Percentiles rank a stretch among this genome's conserved stretches.
Evolutionary conservation across 805 yeast species (phyloP).

Genomic region (Saitoella complicata): DNA sequence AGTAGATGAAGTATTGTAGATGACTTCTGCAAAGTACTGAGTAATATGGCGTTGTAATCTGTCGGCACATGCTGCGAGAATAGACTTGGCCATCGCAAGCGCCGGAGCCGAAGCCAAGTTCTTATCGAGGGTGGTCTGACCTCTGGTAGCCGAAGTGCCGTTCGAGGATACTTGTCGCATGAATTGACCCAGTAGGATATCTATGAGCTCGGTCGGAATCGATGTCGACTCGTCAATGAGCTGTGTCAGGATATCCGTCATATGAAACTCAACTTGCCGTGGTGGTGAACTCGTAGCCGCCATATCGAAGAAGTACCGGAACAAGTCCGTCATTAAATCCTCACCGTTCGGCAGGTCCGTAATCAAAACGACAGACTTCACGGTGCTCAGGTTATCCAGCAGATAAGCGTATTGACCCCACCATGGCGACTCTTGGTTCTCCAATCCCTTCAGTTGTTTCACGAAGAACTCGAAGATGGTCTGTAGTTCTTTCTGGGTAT

Average conservation of each 20-base stretch:
- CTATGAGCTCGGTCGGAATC: conserved; percentile 44
- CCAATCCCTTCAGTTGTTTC: conserved; percentile 40
- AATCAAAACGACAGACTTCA: conserved; percentile 53
- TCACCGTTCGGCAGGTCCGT: conserved; percentile 58
- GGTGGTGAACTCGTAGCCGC: conserved; percentile 29
- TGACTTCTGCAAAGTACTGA: conserved; percentile 60
- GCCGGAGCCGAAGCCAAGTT: conserved; percentile 31
- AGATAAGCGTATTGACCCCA: conserved; percentile 48
- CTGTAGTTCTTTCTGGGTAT: conserved; percentile 40
- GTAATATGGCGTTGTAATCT: conserved; percentile 62
- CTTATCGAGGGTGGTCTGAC: conserved; percentile 5
- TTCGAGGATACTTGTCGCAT: conserved; percentile 19
- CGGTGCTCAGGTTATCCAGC: conserved; percentile 54
- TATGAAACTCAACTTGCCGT: conserved; percentile 39
- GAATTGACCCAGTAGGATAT: conserved; percentile 50
- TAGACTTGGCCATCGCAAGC: conserved; percentile 43
- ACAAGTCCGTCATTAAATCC: conserved; percentile 36
- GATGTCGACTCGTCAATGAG: conserved; percentile 53
- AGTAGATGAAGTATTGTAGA: conserved; percentile 30
- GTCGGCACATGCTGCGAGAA: conserved; percentile 57
- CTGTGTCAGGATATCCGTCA: conserved; percentile 59
- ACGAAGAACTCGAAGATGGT: conserved; percentile 50
- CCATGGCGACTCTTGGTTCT: conserved; percentile 37
- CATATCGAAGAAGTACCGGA: conserved; percentile 45
- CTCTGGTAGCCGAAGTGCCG: background rate